Evolutionary conservation across 257 asterid species (phyloP), one percentile per base, ranked within the genome.

Genomic region (Lycium ferocissimum): DNA sequence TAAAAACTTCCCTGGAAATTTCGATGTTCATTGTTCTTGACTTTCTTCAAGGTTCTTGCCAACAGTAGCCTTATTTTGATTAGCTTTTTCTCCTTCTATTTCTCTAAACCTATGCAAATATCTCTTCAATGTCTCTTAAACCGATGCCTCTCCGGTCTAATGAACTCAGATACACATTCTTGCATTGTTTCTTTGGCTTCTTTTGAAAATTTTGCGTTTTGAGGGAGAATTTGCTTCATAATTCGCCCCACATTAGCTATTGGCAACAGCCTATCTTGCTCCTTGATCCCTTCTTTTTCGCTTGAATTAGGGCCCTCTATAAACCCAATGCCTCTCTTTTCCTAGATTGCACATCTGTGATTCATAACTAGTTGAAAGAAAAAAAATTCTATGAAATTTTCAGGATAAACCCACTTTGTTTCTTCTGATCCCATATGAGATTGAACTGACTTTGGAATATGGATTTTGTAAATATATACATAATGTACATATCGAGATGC

Each of bases 141-240:
- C 95, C 2, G 97, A 92, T 2, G 95, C 95, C 79, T 93, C 97
- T 0, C 94, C 72, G 0, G 97, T 93, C 94, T 88, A n/a, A 93
- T 90, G 90, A 93, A 92, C 71, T 93, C 97, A 0, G 97, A 93
- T 15, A 87, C 97, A 10, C 95, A 92, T 83, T 93, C 95, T 66
- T 93, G 97, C 94, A 93, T 92, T 8, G 97, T 93, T 58, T 93
- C 97, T 70, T 93, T 93, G 49, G 95, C 92, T 83, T 93, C 97
- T 75, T 92, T 93, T 2, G 97, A 93, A 91, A 93, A 84, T 88
- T 93, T 93, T 0, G 95, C 95, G 18, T 92, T 92, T 20, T 85
- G 84, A 5, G 97, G 95, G 9, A 93, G 86, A 3, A 86, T 92
- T 67, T 93, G 94, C 86, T 92, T 93, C 97, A 93, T 93, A 85